Conservation (phyloP, 2,329 filamentous ascomycete species). For the Tolypocladium inflatum region DNA sequence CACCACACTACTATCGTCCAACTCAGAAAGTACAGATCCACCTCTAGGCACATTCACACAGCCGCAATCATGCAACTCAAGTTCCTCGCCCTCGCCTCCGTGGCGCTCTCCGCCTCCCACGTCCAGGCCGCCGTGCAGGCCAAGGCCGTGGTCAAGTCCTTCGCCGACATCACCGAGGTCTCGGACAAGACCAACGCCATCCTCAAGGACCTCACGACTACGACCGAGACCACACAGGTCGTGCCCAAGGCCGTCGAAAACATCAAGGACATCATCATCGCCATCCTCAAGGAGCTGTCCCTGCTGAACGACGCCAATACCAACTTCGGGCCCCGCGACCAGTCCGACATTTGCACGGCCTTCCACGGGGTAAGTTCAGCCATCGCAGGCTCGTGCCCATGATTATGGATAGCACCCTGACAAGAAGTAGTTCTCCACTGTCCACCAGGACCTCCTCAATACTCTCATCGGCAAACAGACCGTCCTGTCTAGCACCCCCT, state of each 20-base stretch:
- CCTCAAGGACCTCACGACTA: not conserved
- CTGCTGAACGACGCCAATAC: not conserved
- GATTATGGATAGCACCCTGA: not conserved
- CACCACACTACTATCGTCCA: not conserved
- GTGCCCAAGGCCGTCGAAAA: not conserved
- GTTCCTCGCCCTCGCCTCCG: slow-evolving; percentile 7
- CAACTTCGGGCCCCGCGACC: not conserved
- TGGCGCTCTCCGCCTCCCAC: slow-evolving; percentile 7
- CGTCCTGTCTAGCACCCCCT: slow-evolving; percentile 4
- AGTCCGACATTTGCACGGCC: not conserved
- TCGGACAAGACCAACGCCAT: slow-evolving; percentile 5
- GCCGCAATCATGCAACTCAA: slow-evolving; percentile 10
- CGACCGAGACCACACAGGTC: not conserved
- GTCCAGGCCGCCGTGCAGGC: slow-evolving; percentile 5
- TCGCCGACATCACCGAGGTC: slow-evolving; percentile 6
- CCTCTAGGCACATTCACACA: not conserved
- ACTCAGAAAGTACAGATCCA: not conserved
- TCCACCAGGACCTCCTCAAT: slow-evolving; percentile 11
- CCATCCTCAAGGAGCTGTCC: not conserved
- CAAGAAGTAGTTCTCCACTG: slow-evolving; percentile 4
- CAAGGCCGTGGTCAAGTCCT: slow-evolving; percentile 2
- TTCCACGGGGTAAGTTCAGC: not conserved
- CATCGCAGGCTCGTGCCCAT: not conserved
- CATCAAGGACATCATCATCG: not conserved
- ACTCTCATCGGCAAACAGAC: slow-evolving; percentile 7